Base-by-base conservation (phyloP, 306 rosid genomes). In the Lathyrus tuberosus region DNA sequence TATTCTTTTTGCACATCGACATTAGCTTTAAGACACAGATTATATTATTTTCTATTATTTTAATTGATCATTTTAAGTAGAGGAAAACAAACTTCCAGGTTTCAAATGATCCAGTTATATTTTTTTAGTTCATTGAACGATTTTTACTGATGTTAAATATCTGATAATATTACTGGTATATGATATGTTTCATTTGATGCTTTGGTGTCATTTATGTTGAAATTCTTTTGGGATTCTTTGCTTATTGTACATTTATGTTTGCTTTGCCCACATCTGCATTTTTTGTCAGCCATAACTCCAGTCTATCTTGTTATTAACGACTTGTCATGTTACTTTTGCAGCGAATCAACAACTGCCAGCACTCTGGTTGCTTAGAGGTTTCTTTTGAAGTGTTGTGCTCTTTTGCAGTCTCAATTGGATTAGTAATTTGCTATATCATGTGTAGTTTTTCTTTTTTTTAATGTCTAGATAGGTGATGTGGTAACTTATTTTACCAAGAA, bases 321-420 rank as follows among this genome's bases (percentile, higher is more conserved):
- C 17, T 8, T 53, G 17, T 13, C 12, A n/a, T 53, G 48, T 13
- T 11, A 18, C 41, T 28, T 44, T 37, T 67, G 75, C 86, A 82
- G 86, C 3, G 86, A 83, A 49, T 83, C 86, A 42, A 79, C 86
- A 40, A 83, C 86, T 3, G 86, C 86, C 59, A 83, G 86, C 82
- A 83, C 86, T 18, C 64, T 83, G 71, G 86, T 79, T 68, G 84
- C 81, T 5, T 83, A 82, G 81, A 67, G 67, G 18, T 49, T 26
- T 2, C 31, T 8, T 65, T 24, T 70, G 62, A 13, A 31, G 12
- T 10, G 4, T 33, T 65, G 14, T 60, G 30, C 22, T 65, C 11
- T 56, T 10, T 10, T 46, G 35, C 26, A 2, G 38, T 63, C 1
- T 33, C 61, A 2, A 11, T 8, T 68, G 57, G 69, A 62, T 28